phyloP scores from a whole-genome alignment of 352 stramenopile species.

The Achlya hypogyna region DNA sequence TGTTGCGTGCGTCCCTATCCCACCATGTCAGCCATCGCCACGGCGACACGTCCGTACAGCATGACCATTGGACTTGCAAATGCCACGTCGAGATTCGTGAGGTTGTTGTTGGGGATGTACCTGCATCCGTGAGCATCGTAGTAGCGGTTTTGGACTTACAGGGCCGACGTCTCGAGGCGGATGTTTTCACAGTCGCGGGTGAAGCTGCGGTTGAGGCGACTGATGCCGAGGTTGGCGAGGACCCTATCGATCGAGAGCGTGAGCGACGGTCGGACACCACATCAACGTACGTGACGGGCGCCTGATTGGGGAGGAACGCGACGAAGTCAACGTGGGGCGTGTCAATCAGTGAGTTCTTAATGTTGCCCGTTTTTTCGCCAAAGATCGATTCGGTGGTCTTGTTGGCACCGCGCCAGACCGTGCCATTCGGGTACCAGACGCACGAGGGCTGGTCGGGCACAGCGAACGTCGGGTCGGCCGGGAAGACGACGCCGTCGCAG shows the following conservation, averaged over 20 bases:
- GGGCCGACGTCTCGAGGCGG: neutral
- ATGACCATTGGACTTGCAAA: neutral
- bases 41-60: neutral
- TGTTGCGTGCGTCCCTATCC: neutral
- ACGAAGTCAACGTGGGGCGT: constrained; percentile 1
- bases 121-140: neutral
- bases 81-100: neutral
- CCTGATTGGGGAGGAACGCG: constrained; percentile 1
- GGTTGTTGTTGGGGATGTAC: neutral
- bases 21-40: neutral
- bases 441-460: constrained; percentile 16
- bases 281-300: neutral
- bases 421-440: constrained; percentile 15
- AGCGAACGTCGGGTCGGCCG: neutral
- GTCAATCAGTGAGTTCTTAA: constrained; percentile 14
- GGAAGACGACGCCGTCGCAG: constrained; percentile 1
- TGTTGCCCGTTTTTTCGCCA: neutral
- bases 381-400: constrained; percentile 1
- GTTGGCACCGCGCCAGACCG: constrained; percentile 15
- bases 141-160: neutral
- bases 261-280: neutral
- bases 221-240: constrained; percentile 6
- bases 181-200: neutral
- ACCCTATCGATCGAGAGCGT: constrained; percentile 9
- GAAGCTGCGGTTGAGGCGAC: neutral